Percentiles rank a stretch among this genome's conserved stretches.
Evolutionary conservation across 257 asterid species (phyloP).

Genomic region (Nicotiana sylvestris): DNA sequence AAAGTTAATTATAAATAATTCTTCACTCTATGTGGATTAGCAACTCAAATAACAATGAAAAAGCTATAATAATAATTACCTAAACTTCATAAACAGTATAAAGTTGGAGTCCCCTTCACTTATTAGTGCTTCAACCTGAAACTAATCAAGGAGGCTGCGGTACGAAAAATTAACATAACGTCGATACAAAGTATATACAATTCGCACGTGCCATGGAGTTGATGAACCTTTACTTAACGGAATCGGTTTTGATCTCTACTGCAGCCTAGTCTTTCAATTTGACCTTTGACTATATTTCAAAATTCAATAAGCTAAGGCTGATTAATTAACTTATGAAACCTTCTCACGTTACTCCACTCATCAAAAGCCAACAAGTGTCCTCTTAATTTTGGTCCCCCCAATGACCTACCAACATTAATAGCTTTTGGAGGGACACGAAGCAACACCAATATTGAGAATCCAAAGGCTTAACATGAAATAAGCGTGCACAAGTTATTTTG

Average conservation of each 20-base stretch:
- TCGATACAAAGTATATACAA: too few relatives aligned
- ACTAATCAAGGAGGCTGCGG: too few relatives aligned
- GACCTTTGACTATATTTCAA: neutral
- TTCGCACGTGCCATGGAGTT: neutral
- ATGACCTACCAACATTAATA: neutral
- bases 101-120: too few relatives aligned
- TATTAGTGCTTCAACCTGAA: too few relatives aligned
- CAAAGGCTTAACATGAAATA: neutral
- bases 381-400: neutral
- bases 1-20: too few relatives aligned
- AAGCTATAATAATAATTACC: too few relatives aligned
- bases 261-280: neutral
- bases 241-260: neutral
- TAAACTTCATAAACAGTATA: too few relatives aligned
- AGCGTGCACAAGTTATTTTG: too few relatives aligned
- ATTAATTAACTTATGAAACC: neutral
- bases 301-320: neutral
- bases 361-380: neutral
- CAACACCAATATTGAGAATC: neutral
- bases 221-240: neutral
- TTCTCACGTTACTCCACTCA: conserved; percentile 12
- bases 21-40: too few relatives aligned
- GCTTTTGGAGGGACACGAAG: neutral
- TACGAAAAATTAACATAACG: too few relatives aligned
- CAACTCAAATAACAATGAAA: too few relatives aligned